Evolutionary conservation across 2,329 filamentous ascomycete species (phyloP), one percentile per base, ranked within the genome.

Genomic region (Apiospora koreana): DNA sequence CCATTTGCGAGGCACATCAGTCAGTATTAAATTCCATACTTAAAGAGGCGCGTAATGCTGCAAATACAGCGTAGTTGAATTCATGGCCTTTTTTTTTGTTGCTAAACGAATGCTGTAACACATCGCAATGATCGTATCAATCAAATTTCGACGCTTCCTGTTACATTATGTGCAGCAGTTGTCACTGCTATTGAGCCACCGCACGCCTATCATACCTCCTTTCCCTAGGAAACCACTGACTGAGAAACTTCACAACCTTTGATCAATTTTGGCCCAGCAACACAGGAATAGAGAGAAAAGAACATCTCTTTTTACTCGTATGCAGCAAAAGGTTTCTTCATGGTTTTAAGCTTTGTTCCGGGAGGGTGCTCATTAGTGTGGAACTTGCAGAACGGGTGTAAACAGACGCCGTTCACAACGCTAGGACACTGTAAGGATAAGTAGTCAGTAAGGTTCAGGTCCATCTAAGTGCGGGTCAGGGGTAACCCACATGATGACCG

Each of bases 311-410:
- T 67, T 67, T 67, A 67, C 25, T 67, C 65, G 21, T 67, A 67
- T 45, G 42, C 18, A 45, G 65, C 42, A 38, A 62, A 62, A 62
- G 54, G 31, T 31, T 72, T 72, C 67, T 69, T 70, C 38, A n/a
- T 31, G 35, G 38, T 50, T 69, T 79, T 84, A 74, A 85, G 86
- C 73, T 83, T 87, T 5, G 87, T 90, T n/a, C 83, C 83, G 0
- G 88, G 88, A 0, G 88, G 88, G 77, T 91, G 88, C 25, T 85
- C 83, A 2, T 86, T 82, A 21, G 81, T 77, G 2, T 79, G 76
- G 75, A 90, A 91, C 72, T 86, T 86, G 82, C 88, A 91, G 75
- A 82, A 85, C 21, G 86, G 85, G 71, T 88, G 85, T 21, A 78
- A 81, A 77, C 88, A 91, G 31, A 82, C 74, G 4, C 84, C 85